Percentiles rank a stretch among this genome's conserved stretches.
phyloP scores from a whole-genome alignment of 495 filamentous ascomycete genomes.

The Neurospora intermedia region DNA sequence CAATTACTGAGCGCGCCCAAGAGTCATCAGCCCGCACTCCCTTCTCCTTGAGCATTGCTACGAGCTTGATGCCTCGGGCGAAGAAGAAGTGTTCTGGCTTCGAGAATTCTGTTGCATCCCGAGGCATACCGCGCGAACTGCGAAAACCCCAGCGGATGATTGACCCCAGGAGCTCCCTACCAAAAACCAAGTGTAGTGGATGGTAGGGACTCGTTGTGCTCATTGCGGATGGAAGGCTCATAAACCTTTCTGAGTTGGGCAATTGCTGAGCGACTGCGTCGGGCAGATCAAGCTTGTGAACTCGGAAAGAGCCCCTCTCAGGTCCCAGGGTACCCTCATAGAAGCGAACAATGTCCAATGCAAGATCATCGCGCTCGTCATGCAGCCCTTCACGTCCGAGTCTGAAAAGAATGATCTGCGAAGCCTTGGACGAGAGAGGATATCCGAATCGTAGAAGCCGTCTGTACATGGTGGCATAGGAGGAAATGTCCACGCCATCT shows the following conservation, averaged over 20 bases:
- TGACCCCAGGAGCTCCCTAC: slow-evolving; percentile 10
- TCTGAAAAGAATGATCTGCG: slow-evolving; percentile 19
- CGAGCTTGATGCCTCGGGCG: slow-evolving; percentile 11
- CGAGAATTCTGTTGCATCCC: not conserved
- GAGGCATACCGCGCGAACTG: not conserved
- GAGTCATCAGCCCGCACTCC: slow-evolving; percentile 10
- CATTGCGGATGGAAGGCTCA: not conserved
- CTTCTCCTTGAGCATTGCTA: slow-evolving; percentile 15
- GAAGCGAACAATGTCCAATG: slow-evolving; percentile 16
- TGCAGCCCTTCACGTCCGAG: slow-evolving; percentile 18
- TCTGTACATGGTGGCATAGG: slow-evolving; percentile 7
- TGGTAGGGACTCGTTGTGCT: slow-evolving; percentile 8
- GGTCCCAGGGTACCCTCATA: slow-evolving; percentile 3
- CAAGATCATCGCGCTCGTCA: slow-evolving; percentile 21
- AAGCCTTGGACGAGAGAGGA: slow-evolving; percentile 8
- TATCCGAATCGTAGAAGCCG: slow-evolving; percentile 3
- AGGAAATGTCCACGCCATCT: not conserved
- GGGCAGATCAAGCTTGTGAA: slow-evolving; percentile 24
- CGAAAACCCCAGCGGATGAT: slow-evolving; percentile 22
- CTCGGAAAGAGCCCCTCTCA: slow-evolving; percentile 11
- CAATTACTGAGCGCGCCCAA: slow-evolving; percentile 4
- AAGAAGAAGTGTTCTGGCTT: slow-evolving; percentile 9
- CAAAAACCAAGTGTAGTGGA: slow-evolving; percentile 24
- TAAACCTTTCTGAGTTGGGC: slow-evolving; percentile 3
- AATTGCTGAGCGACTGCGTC: slow-evolving; percentile 7